These are phyloP conservation scores for Trypanosoma lewisi DNA, from an alignment of 208 protist genomes.

Conservation along the genomic window DNA sequence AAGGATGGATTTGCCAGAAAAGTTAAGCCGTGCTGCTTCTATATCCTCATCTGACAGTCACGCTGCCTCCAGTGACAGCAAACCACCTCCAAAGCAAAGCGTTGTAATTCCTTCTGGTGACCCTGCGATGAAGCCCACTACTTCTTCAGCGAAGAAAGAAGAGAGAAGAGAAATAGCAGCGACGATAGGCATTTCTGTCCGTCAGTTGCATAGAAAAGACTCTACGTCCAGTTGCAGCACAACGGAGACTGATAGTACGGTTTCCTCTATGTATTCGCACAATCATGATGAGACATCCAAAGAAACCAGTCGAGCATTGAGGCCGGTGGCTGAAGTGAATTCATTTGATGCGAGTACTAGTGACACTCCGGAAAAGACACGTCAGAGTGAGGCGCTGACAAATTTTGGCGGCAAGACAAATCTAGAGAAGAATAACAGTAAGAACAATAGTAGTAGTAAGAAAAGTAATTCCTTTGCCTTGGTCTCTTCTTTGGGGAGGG, in stretches of 20 bases:
- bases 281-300: background rate
- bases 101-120: background rate
- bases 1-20: background rate
- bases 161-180: background rate
- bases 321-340: background rate
- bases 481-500: background rate
- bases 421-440: background rate
- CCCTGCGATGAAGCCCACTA: background rate
- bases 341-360: constrained; percentile 16
- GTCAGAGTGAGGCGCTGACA: background rate
- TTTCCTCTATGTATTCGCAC: background rate
- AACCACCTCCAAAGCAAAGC: background rate
- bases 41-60: background rate
- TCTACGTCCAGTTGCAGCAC: background rate
- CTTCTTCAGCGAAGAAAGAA: background rate
- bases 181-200: background rate
- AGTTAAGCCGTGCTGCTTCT: background rate
- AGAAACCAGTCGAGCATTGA: background rate
- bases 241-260: background rate
- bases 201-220: background rate
- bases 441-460: background rate
- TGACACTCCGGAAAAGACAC: background rate
- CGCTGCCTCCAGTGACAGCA: background rate
- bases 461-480: too few relatives aligned
- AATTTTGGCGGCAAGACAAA: background rate